Percentiles rank a stretch among this genome's conserved stretches.
Evolutionary conservation across 805 yeast species (phyloP).

Genomic region (Ascoidea tarda): DNA sequence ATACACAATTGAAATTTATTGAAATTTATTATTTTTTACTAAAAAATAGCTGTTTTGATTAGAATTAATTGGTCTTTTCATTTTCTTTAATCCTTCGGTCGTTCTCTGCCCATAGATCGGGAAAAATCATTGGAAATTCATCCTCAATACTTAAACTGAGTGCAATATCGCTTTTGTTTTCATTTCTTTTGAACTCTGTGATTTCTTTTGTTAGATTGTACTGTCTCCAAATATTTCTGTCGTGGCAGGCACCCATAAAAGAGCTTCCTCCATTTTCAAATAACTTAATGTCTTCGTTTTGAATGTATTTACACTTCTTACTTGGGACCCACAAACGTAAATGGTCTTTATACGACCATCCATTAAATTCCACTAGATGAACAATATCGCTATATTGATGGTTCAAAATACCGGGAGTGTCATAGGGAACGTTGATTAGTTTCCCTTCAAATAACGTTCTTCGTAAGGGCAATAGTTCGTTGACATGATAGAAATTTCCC

Average conservation of each 20-base stretch:
- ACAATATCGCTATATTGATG: slow-evolving; percentile 23
- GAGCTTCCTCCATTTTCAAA: slow-evolving; percentile 15
- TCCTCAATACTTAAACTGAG: neutral
- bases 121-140: neutral
- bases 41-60: no score
- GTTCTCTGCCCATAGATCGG: neutral
- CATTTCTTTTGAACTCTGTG: neutral
- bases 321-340: slow-evolving; percentile 23
- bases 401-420: slow-evolving; percentile 19
- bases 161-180: neutral
- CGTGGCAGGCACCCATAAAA: slow-evolving; percentile 29
- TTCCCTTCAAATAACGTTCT: slow-evolving; percentile 47
- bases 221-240: slow-evolving; percentile 22
- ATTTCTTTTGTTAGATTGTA: slow-evolving; percentile 19
- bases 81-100: neutral
- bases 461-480: slow-evolving; percentile 38
- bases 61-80: neutral
- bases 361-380: slow-evolving; percentile 1
- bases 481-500: slow-evolving; percentile 32
- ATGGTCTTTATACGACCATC: slow-evolving; percentile 21
- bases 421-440: slow-evolving; percentile 29
- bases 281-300: slow-evolving; percentile 23
- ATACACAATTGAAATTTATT: no score
- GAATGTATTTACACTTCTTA: slow-evolving; percentile 24
- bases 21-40: no score